Conservation (phyloP, 1,284 basidiomycete genomes). For the Paramarasmius palmivorus region DNA sequence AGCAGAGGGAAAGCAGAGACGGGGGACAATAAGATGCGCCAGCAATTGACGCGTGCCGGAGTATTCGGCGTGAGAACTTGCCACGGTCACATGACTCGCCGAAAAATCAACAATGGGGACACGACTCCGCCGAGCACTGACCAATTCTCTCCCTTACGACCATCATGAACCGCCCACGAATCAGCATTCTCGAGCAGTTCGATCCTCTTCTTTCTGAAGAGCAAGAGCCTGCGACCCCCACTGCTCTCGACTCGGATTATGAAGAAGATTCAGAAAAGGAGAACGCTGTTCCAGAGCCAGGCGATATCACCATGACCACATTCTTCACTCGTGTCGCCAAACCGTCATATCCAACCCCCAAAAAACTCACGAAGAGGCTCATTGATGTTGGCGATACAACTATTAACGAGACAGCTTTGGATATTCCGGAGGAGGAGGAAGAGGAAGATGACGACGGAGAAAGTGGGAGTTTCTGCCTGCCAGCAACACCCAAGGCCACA, state of each 20-base stretch:
- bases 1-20: not conserved
- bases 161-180: conserved; percentile 34
- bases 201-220: conserved; percentile 45
- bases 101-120: conserved; percentile 7
- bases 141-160: not conserved
- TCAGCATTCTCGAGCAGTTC: conserved; percentile 55
- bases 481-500: conserved; percentile 22
- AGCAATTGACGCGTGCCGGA: not conserved
- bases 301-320: conserved; percentile 40
- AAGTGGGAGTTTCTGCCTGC: conserved; percentile 4
- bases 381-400: conserved; percentile 61
- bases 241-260: conserved; percentile 23
- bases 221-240: not conserved
- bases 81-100: not conserved
- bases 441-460: conserved; percentile 27
- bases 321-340: conserved; percentile 50
- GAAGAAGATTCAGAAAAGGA: conserved; percentile 57
- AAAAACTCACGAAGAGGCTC: conserved; percentile 48
- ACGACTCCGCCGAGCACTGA: not conserved
- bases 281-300: conserved; percentile 41
- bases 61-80: not conserved
- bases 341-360: conserved; percentile 29
- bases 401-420: conserved; percentile 29
- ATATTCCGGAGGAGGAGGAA: conserved; percentile 28
- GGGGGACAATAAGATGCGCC: not conserved